Base-by-base conservation (phyloP, 1,139 yeast species). In the Saccharomycopsis phalli region DNA sequence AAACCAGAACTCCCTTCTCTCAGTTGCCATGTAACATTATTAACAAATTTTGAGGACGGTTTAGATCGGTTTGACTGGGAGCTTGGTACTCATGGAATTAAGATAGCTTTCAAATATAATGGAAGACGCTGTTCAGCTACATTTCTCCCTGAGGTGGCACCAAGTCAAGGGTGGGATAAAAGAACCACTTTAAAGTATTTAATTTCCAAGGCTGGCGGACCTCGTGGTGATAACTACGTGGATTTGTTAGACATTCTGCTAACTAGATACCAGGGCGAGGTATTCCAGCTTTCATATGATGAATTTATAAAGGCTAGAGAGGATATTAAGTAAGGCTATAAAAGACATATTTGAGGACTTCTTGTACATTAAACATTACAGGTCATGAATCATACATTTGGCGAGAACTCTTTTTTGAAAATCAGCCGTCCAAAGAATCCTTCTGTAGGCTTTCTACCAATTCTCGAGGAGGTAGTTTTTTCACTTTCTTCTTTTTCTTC, bases 121-220 rank as follows among this genome's bases (percentile, higher is more conserved):
- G 62, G 67, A 19, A 51, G 57, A 20, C 45, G 53, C 7, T 64
- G 64, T 46, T 72, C 80, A 38, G 87, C 96, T 0, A 91, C 98
- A 0, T 91, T 86, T 51, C 60, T 93, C 36, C 98, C 98, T 0
- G 81, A 77, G 35, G 97, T 93, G 1, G 94, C 95, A 13, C 68
- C 63, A n/a, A 97, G 88, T 49, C 94, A 88, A 51, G 76, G 72
- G 3, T 88, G 97, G 96, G 74, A 70, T 50, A 70, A 82, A 53
- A 60, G 63, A 14, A 77, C 81, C 14, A 88, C 98, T 0, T 61
- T 88, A 43, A 66, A 65, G 49, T 71, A 83, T 50, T 66, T 93
- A 35, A 72, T 91, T 3, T 63, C 67, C 29, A 91, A 91, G 56
- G 87, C 95, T 0, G 93, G 81, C 0, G 61, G 55, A 18, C 46